Percentiles rank a stretch among this genome's conserved stretches.
Evolutionary conservation across 164 flowering plant species (phyloP).

Genomic region (Dillenia turbinata): DNA sequence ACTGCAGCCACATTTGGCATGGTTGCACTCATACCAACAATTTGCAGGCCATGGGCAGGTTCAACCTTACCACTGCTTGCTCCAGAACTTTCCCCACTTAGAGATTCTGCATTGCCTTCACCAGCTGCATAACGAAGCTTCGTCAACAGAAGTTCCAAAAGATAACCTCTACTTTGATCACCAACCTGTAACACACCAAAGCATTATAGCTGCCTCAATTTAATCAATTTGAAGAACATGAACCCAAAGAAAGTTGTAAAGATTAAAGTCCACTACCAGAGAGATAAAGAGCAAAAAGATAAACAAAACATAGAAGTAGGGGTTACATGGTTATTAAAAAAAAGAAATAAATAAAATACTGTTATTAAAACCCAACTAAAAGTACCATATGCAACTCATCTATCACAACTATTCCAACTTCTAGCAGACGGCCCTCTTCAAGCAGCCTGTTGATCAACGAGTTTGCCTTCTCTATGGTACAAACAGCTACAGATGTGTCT

Average conservation of each 20-base stretch:
- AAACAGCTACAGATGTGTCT: conserved; percentile 94
- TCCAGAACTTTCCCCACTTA: conserved; percentile 82
- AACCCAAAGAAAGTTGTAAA: neutral
- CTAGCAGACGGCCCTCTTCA: conserved; percentile 96
- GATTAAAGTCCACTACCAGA: neutral
- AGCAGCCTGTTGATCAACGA: conserved; percentile 77
- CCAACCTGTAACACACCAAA: conserved; percentile 62
- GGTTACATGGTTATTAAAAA: neutral
- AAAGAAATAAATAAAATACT: conserved; percentile 3
- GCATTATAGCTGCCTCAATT: conserved; percentile 2
- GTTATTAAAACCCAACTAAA: neutral
- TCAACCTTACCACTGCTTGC: conserved; percentile 72
- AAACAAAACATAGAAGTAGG: neutral
- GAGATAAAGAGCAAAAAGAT: neutral
- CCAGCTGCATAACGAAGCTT: conserved; percentile 98
- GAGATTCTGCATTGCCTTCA: conserved; percentile 69
- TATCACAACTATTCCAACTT: conserved; percentile 92
- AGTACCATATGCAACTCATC: conserved; percentile 98
- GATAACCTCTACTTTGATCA: conserved; percentile 87
- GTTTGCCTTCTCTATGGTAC: conserved; percentile 98
- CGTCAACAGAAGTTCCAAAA: conserved; percentile 90
- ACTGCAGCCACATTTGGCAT: conserved; percentile 97
- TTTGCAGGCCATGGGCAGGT: conserved; percentile 77
- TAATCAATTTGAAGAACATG: neutral
- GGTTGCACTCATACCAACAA: conserved; percentile 99